Base-by-base conservation (phyloP, 768 basidiomycete genomes). In the Cystobasidium ongulense region DNA sequence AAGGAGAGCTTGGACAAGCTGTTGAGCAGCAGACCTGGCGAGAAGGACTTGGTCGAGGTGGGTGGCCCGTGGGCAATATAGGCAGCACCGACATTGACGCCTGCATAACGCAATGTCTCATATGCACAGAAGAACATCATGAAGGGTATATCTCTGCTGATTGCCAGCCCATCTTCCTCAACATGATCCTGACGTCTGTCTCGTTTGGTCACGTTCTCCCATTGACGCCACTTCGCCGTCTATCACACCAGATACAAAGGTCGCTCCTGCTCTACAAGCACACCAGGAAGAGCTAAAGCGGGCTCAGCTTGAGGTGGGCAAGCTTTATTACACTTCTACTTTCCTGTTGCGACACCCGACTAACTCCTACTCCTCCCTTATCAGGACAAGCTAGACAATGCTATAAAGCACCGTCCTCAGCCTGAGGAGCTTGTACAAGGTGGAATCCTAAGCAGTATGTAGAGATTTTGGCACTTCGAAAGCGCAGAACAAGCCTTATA, bases 361-460 rank as follows among this genome's bases (percentile, higher is more conserved):
- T 18, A 21, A 46, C 33, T n/a, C 64, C 41, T 66, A 4, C 29
- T 65, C n/a, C 11, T 15, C 38, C 18, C 33, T 33, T 35, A n/a
- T 13, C 43, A 67, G 65, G 27, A 67, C 65, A 67, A 67, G 65
- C 65, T 67, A 39, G 65, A 67, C n/a, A 33, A 41, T 50, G 65
- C 65, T 1, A 50, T 67, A 23, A 33, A 33, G 43, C 65, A 67
- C 31, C 65, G 65, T 50, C 65, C 65, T 25, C 36, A 41, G n/a
- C 21, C 65, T 10, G 41, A 67, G n/a, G 65, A 67, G 33, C 65
- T 67, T 31, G 65, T 67, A 41, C 10, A 52, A 33, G 46, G 31
- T 15, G 65, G 65, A 21, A 67, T 67, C 46, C 25, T 67, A 1
- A 52, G 13, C 29, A 29, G 65, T 67, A 36, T 25, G 63, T 46